Percentiles rank a stretch among this genome's conserved stretches.
Conservation (phyloP, 1,284 basidiomycete species). For the Moesziomyces antarcticus region DNA sequence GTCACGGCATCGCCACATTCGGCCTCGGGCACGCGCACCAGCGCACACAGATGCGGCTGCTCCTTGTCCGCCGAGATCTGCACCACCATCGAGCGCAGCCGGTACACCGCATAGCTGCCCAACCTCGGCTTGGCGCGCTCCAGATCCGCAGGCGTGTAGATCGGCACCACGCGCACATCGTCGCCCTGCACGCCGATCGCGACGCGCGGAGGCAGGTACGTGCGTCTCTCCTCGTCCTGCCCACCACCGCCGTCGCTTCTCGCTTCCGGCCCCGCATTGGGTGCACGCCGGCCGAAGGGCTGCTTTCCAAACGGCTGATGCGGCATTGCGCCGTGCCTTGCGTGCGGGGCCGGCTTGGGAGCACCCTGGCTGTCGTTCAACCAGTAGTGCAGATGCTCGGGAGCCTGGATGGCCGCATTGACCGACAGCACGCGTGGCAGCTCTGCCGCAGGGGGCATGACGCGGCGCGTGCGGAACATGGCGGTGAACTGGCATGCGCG, state of each 20-base stretch:
- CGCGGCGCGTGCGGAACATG: slow-evolving; percentile 74
- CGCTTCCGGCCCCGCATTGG: too few relatives aligned
- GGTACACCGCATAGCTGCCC: slow-evolving; percentile 70
- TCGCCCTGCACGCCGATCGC: slow-evolving; percentile 49
- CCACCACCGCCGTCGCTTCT: slow-evolving; percentile 3
- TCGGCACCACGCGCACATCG: slow-evolving; percentile 39
- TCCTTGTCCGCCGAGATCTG: slow-evolving; percentile 83
- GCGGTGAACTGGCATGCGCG: slow-evolving; percentile 73
- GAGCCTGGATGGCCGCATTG: slow-evolving; percentile 83
- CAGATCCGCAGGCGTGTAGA: slow-evolving; percentile 31
- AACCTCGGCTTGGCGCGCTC: slow-evolving; percentile 29
- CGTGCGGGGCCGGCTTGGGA: slow-evolving; percentile 9
- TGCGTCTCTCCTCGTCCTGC: slow-evolving; percentile 43
- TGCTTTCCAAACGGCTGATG: slow-evolving; percentile 23
- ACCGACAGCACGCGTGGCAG: slow-evolving; percentile 88
- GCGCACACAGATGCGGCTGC: slow-evolving; percentile 86
- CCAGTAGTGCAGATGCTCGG: slow-evolving; percentile 83
- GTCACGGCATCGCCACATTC: slow-evolving; percentile 16
- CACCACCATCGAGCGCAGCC: slow-evolving; percentile 75
- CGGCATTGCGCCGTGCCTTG: not conserved
- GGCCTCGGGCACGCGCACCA: slow-evolving; percentile 81
- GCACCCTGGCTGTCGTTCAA: slow-evolving; percentile 71
- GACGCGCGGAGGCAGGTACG: slow-evolving; percentile 70
- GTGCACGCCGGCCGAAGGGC: slow-evolving; percentile 5
- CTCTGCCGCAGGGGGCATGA: slow-evolving; percentile 71